Conservation (phyloP, 1,139 yeast species). For the Suhomyces choctaworum region DNA sequence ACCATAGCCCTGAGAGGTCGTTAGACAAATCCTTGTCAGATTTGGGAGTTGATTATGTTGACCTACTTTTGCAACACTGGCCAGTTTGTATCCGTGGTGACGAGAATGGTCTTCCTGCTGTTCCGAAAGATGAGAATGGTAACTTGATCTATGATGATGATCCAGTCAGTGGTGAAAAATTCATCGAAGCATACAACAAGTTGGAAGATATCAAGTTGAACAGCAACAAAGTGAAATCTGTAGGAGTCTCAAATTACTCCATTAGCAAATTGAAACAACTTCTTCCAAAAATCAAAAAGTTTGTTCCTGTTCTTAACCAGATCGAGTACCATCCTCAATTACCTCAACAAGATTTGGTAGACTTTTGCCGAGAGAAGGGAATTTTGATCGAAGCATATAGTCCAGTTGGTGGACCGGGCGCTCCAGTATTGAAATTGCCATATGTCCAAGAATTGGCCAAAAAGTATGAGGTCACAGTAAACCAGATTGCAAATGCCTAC, state of each 20-base stretch:
- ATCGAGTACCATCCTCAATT: slow-evolving; percentile 42
- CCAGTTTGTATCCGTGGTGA: slow-evolving; percentile 47
- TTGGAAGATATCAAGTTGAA: slow-evolving; percentile 43
- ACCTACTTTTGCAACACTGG: slow-evolving; percentile 63
- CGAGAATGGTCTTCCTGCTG: slow-evolving; percentile 37
- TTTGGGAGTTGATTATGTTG: slow-evolving; percentile 58
- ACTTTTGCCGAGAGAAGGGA: slow-evolving; percentile 25
- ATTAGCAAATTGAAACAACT: slow-evolving; percentile 28
- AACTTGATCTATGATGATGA: slow-evolving; percentile 43
- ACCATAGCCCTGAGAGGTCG: slow-evolving; percentile 40
- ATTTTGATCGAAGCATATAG: slow-evolving; percentile 36
- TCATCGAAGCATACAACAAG: slow-evolving; percentile 47
- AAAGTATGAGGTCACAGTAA: slow-evolving; percentile 32
- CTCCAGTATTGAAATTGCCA: slow-evolving; percentile 37
- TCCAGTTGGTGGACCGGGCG: slow-evolving; percentile 40
- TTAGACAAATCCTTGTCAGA: slow-evolving; percentile 35
- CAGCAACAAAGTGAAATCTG: slow-evolving; percentile 31
- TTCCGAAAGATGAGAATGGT: slow-evolving; percentile 43
- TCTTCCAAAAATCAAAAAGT: slow-evolving; percentile 28
- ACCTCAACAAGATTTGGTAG: slow-evolving; percentile 38
- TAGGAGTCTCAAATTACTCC: slow-evolving; percentile 39
- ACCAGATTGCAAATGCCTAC: slow-evolving; percentile 40
- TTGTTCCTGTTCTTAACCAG: slow-evolving; percentile 36
- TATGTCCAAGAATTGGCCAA: slow-evolving; percentile 32
- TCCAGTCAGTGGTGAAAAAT: slow-evolving; percentile 39